phyloP scores from a whole-genome alignment of 176 grass and related monocot genomes.

The Aegilops tauschii region DNA sequence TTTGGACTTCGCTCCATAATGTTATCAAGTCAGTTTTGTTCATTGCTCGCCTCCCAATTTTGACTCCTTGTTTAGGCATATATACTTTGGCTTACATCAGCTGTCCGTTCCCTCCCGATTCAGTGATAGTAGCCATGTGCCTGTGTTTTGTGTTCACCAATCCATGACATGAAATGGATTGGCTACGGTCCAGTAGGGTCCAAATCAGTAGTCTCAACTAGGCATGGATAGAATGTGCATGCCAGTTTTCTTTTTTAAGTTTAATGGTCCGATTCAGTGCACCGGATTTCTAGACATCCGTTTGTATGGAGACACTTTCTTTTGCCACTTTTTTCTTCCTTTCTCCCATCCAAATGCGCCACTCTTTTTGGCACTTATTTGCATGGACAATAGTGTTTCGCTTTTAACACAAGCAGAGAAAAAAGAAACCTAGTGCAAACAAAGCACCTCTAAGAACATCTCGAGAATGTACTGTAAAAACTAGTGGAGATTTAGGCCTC shows the following conservation, averaged over 20 bases:
- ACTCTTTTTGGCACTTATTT: too few species aligned
- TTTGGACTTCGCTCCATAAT: neutral
- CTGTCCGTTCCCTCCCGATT: neutral
- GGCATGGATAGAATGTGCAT: too few species aligned
- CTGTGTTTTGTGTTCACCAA: neutral
- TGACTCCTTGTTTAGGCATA: neutral
- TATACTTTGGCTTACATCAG: neutral
- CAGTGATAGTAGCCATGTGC: neutral
- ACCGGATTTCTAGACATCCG: neutral
- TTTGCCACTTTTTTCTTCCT: too few species aligned
- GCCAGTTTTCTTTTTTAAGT: neutral
- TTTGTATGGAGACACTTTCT: too few species aligned
- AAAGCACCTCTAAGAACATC: too few species aligned
- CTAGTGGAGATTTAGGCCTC: too few species aligned
- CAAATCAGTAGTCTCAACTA: neutral
- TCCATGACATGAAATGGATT: neutral
- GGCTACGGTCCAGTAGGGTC: neutral
- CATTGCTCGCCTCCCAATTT: neutral
- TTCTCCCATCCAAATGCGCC: too few species aligned
- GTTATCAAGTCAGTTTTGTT: conserved; percentile 32
- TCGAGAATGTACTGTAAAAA: too few species aligned
- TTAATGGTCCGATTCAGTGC: neutral
- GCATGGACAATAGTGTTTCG: too few species aligned
- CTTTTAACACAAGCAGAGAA: too few species aligned
- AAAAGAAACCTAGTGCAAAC: too few species aligned